A percentile compares a stretch with the other conserved stretches of the same genome.
phyloP scores from a whole-genome alignment of 164 flowering plant species.

The Brasenia schreberi region DNA sequence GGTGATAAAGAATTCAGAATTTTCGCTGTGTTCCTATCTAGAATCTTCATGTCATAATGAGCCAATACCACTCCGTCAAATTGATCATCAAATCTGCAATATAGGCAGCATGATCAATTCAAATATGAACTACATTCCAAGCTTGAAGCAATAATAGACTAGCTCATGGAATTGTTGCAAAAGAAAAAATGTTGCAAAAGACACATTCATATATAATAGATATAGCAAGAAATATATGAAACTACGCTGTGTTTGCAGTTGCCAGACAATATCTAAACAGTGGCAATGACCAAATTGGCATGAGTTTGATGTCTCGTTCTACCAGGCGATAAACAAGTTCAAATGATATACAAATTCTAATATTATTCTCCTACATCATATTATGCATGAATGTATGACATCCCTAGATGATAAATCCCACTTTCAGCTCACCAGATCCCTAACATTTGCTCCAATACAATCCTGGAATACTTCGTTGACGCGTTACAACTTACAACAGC shows the following conservation, averaged over 20 bases:
- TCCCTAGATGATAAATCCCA: too few relatives aligned
- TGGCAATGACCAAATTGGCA: background rate
- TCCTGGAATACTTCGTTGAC: background rate
- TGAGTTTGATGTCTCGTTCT: too few relatives aligned
- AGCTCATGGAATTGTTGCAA: background rate
- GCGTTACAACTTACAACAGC: background rate
- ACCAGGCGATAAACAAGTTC: too few relatives aligned
- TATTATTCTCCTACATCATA: too few relatives aligned
- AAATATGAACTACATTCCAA: background rate
- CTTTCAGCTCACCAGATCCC: background rate
- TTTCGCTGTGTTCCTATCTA: constrained; percentile 22
- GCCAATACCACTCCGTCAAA: constrained; percentile 80
- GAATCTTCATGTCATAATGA: constrained; percentile 24
- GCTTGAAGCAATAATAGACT: background rate
- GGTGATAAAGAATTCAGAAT: constrained; percentile 54
- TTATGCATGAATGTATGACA: too few relatives aligned
- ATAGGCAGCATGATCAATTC: background rate
- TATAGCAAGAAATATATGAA: too few relatives aligned
- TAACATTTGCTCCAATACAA: too few relatives aligned
- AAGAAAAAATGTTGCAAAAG: background rate
- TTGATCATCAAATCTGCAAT: constrained; percentile 49
- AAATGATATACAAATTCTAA: too few relatives aligned
- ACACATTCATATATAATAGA: too few relatives aligned
- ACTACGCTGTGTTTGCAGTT: too few relatives aligned
- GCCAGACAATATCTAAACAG: background rate